phyloP scores from a whole-genome alignment of 2,329 filamentous ascomycete species.

The Cordyceps farinosa region DNA sequence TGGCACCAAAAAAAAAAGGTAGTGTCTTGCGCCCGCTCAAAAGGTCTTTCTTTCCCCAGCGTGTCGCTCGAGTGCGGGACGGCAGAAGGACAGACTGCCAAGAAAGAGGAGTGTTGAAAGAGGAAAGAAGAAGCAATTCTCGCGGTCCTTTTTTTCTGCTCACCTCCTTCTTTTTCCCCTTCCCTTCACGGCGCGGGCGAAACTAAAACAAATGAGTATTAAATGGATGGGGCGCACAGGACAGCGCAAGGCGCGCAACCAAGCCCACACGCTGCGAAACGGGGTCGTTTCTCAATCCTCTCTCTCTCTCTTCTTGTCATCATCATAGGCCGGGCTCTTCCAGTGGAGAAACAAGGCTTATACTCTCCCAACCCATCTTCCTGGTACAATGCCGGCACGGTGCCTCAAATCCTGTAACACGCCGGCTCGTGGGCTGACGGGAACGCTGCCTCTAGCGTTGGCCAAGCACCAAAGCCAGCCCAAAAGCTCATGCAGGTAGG shows the following conservation, averaged over 20 bases:
- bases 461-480: background rate
- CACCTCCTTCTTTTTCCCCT: background rate
- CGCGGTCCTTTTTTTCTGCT: background rate
- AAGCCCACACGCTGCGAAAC: background rate
- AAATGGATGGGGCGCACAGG: conserved; percentile 9
- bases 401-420: conserved; percentile 8
- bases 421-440: conserved; percentile 8
- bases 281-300: background rate
- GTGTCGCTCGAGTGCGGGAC: background rate
- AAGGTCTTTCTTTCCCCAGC: background rate
- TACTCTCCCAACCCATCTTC: background rate
- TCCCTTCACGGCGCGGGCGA: background rate
- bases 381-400: background rate
- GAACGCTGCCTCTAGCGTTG: conserved; percentile 1
- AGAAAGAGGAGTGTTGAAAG: conserved; percentile 8
- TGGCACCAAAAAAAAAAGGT: background rate
- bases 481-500: background rate
- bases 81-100: background rate
- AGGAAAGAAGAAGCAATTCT: conserved; percentile 9
- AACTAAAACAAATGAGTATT: conserved; percentile 8
- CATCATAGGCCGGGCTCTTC: background rate
- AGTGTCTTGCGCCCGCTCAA: background rate
- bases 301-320: background rate
- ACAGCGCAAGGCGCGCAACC: background rate
- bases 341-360: background rate